These are phyloP conservation scores for Lophiotrema nucula DNA, from an alignment of 495 filamentous ascomycete genomes.

Conservation along the genomic window DNA sequence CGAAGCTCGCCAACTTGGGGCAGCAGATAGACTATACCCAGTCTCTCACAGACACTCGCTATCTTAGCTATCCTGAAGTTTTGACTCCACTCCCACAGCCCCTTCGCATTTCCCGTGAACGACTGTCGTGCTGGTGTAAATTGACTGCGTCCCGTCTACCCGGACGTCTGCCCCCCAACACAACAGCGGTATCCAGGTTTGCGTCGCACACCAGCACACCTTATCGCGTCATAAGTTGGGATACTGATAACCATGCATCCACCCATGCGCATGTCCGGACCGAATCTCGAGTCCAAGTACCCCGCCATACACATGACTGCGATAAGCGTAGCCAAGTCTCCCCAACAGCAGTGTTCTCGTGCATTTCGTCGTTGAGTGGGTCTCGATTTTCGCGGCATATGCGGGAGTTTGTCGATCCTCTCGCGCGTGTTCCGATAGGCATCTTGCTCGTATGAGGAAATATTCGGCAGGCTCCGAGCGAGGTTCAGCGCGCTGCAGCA, in stretches of 20 bases:
- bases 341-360: not conserved
- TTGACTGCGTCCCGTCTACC: conserved; percentile 17
- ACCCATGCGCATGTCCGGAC: not conserved
- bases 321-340: no score
- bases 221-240: conserved; percentile 26
- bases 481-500: conserved; percentile 7
- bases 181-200: conserved; percentile 6
- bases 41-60: no score
- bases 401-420: no score
- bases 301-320: no score
- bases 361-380: not conserved
- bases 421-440: no score
- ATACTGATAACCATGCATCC: conserved; percentile 28
- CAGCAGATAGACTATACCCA: conserved; percentile 12
- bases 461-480: no score
- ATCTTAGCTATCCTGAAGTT: no score
- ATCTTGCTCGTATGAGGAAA: no score
- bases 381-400: no score
- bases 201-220: conserved; percentile 5
- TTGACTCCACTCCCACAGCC: no score
- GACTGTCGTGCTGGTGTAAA: not conserved
- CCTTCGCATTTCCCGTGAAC: no score
- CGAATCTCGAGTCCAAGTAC: no score
- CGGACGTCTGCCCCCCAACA: not conserved
- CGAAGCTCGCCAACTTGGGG: conserved; percentile 28